Conservation (phyloP, 306 rosid species). For the Astragalus glycyphyllos region DNA sequence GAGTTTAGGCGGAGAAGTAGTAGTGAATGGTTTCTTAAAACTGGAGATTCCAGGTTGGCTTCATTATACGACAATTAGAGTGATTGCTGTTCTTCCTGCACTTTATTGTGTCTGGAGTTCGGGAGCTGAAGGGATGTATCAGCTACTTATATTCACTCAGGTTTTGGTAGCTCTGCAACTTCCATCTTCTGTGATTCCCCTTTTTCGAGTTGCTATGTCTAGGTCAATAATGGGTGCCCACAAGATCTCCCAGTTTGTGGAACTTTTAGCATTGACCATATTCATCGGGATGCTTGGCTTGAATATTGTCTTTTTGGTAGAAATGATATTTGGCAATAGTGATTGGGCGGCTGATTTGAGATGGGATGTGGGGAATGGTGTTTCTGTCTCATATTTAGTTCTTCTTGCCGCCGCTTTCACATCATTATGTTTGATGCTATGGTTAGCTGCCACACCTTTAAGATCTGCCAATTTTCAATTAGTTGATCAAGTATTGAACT, state of each 20-base stretch:
- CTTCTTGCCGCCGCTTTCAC: slow-evolving; percentile 62
- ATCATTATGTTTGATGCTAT: slow-evolving; percentile 75
- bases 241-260: slow-evolving; percentile 76
- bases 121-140: slow-evolving; percentile 95
- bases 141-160: slow-evolving; percentile 82
- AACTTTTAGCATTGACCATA: slow-evolving; percentile 64
- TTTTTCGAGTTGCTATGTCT: slow-evolving; percentile 83
- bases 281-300: slow-evolving; percentile 86
- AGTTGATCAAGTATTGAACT: slow-evolving; percentile 61
- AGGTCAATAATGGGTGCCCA: slow-evolving; percentile 82
- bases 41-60: slow-evolving; percentile 96
- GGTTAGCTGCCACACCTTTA: slow-evolving; percentile 89
- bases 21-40: slow-evolving; percentile 71
- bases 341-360: slow-evolving; percentile 83
- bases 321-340: slow-evolving; percentile 88
- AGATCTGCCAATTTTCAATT: slow-evolving; percentile 66
- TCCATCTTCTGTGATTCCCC: slow-evolving; percentile 94
- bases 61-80: slow-evolving; percentile 87
- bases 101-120: slow-evolving; percentile 88
- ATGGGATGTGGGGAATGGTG: slow-evolving; percentile 68
- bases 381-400: slow-evolving; percentile 60
- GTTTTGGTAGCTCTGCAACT: slow-evolving; percentile 83
- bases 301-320: slow-evolving; percentile 77
- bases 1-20: slow-evolving; percentile 83
- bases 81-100: slow-evolving; percentile 83